Base-by-base conservation (phyloP, 2,329 filamentous ascomycete species). In the Lojkania enalia region DNA sequence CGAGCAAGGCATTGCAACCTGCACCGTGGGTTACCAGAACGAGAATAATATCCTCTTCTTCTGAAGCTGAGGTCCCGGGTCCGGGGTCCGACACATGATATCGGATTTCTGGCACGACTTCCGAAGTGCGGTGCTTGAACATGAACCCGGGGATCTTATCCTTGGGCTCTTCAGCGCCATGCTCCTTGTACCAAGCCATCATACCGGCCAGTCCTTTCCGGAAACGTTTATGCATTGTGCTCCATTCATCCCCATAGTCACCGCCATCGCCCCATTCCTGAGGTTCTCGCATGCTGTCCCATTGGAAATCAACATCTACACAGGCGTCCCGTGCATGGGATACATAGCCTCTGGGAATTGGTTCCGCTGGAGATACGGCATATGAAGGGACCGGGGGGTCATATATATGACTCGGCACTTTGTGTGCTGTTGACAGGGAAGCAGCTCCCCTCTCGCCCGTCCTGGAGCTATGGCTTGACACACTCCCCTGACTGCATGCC, bases 1-100 rank as follows among this genome's bases (percentile, higher is more conserved):
- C 90, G 51, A 99, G 91, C 33, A 99, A 73, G 2, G 94, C 94
- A 72, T 99, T 99, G 71, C 92, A 96, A 29, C 94, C 94, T 12
- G 94, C 94, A 18, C 92, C 92, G 64, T 99, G 94, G 0, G 94
- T 96, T 16, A 99, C 87, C 5, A 99, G 73, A 30, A 99, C 78
- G 13, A 99, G 75, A 1, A 97, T 85, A 1, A 90, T 81, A 57
- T 84, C 81, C 12, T 87, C 82, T 2, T 80, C 76, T 1, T 79
- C 74, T 3, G 63, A 52, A 1, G 77, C 72, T 2, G 63, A 49
- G 4, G 61, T 48, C n/a, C 53, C 56, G n/a, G 54, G 69, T 61
- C 64, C 58, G 18, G 60, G 55, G 9, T 66, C 59, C 5, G 58
- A 49, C 2, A 53, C 35, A 5, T 54, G 51, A 20, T 62, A 57